phyloP scores from a whole-genome alignment of 2,329 filamentous ascomycete species.

The Aspergillus sp. region DNA sequence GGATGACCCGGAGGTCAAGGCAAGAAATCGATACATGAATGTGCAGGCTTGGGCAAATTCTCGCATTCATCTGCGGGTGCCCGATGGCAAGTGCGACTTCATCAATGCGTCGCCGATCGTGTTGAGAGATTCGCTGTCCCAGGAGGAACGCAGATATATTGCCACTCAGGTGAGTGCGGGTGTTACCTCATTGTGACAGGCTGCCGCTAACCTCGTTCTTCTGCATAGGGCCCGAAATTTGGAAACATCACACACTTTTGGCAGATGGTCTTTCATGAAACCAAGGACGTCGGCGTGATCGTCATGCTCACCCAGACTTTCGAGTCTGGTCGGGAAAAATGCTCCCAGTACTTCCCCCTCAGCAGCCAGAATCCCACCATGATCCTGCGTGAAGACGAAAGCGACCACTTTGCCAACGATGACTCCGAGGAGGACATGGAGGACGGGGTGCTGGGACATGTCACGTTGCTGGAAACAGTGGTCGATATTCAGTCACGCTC shows the following conservation, averaged over 20 bases:
- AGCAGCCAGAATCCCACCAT: constrained; percentile 51
- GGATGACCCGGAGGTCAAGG: constrained; percentile 52
- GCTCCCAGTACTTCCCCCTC: constrained; percentile 80
- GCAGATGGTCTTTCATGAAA: constrained; percentile 91
- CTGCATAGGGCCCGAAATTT: constrained; percentile 67
- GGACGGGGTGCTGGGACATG: constrained; percentile 60
- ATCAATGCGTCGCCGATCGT: constrained; percentile 76
- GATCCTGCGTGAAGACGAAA: constrained; percentile 34
- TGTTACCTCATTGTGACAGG: neutral
- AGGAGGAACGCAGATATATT: constrained; percentile 64
- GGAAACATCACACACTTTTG: constrained; percentile 79
- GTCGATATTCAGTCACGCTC: constrained; percentile 58
- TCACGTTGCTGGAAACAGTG: constrained; percentile 58
- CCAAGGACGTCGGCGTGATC: constrained; percentile 71
- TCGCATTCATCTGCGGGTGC: constrained; percentile 75
- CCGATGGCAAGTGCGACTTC: constrained; percentile 70
- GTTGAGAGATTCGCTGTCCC: constrained; percentile 52
- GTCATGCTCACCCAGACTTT: constrained; percentile 92
- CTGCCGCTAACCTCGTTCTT: neutral
- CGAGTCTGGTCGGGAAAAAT: constrained; percentile 77
- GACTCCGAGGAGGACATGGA: constrained; percentile 63
- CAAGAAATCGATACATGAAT: constrained; percentile 81
- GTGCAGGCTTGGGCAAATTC: constrained; percentile 89
- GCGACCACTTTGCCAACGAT: constrained; percentile 50
- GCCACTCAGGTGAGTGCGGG: constrained; percentile 67